Evolutionary conservation across 2,329 filamentous ascomycete genomes (phyloP).

Genomic region (Coniosporium tulheliwenetii): DNA sequence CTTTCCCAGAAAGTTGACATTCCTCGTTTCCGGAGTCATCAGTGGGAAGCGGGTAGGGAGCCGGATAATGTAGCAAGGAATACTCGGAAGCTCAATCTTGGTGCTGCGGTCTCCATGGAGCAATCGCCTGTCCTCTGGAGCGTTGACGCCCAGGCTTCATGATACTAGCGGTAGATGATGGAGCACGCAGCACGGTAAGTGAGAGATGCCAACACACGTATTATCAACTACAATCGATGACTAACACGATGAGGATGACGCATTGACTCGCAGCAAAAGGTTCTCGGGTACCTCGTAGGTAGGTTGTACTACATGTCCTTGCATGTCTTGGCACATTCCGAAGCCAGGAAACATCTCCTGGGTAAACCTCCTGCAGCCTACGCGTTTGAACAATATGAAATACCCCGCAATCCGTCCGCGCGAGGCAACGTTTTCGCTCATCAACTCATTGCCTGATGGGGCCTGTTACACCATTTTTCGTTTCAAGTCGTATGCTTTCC

Average conservation of each 20-base stretch:
- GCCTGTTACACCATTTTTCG: background rate
- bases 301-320: background rate
- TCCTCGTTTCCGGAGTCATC: background rate
- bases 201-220: background rate
- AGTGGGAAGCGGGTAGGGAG: background rate
- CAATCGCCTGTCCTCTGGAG: background rate
- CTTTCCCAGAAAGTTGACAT: background rate
- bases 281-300: background rate
- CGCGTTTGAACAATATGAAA: background rate
- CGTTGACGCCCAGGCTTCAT: background rate
- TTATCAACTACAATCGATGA: background rate
- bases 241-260: background rate
- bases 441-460: background rate
- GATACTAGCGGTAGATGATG: background rate
- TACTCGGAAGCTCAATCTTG: background rate
- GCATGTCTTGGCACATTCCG: background rate
- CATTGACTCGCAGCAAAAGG: background rate
- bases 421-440: background rate
- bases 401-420: too few species aligned
- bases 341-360: background rate
- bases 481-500: background rate
- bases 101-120: background rate
- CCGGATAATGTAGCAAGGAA: too few species aligned
- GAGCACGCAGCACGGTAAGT: background rate
- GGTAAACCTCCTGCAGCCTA: background rate